Base-by-base conservation (phyloP, 2,329 filamentous ascomycete species). In the Apiospora saccharicola region DNA sequence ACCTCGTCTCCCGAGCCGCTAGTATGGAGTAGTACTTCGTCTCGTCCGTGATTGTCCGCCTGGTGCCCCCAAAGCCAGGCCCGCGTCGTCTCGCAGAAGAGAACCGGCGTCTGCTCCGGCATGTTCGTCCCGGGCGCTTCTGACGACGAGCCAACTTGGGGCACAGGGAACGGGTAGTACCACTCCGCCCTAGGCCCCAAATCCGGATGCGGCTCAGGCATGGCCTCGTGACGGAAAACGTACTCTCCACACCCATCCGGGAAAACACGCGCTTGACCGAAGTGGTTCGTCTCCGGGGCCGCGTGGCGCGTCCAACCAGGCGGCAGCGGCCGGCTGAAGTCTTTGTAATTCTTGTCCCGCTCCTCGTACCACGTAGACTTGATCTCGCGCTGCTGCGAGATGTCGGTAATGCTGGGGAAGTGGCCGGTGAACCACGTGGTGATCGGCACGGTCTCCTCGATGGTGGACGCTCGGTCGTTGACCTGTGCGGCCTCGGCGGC, bases 181-280 rank as follows among this genome's bases (percentile, higher is more conserved):
- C 53, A 64, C 7, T 24, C 16, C 0, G 26, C 51, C 3, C 44
- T 46, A 6, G 14, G 44, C 3, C 44, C 16, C 14, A 19, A 1
- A 7, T 49, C 47, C 24, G 53, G 26, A 64, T 34, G 3, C 34
- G 53, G 8, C 16, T 12, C 34, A 1, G 53, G 53, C 53, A 64
- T 64, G 7, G 53, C 53, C 19, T 64, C 53, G 53, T 64, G 53
- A 1, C 53, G 53, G 53, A 64, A 64, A 13, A 64, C n/a, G 34
- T 37, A 34, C 2, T 30, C 53, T 19, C 7, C 53, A 24, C 53
- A 64, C 26, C 53, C 53, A 8, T 64, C 53, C n/a, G 53, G 53
- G 24, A 34, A 24, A 2, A 37, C 26, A 24, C 19, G n/a, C 4
- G 53, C 26, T 24, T 14, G 53, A 13, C 53, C 26, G 34, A 64